Evolutionary conservation across 805 yeast species (phyloP).

Genomic region (Komagataella pastoris): DNA sequence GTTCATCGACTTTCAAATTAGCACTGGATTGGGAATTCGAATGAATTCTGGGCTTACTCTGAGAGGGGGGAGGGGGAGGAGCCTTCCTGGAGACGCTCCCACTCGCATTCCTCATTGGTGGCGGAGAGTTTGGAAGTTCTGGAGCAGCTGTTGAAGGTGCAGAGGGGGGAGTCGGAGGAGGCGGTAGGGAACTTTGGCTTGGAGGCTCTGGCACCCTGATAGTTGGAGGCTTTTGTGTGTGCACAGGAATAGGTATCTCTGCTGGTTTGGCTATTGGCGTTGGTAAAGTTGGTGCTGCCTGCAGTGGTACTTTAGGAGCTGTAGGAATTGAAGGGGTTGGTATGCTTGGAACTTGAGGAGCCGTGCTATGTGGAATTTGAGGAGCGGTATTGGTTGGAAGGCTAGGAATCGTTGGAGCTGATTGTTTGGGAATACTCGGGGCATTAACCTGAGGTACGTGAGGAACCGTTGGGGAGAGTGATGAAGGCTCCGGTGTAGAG

Average conservation of each 20-base stretch:
- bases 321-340: conserved; percentile 18
- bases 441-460: neutral
- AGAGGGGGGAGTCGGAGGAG: conserved; percentile 11
- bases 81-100: conserved; percentile 12
- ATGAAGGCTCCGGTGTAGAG: conserved; percentile 5
- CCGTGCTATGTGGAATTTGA: conserved; percentile 4
- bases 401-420: conserved; percentile 1
- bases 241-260: conserved; percentile 3
- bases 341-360: conserved; percentile 9
- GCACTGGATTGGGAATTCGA: conserved; percentile 7
- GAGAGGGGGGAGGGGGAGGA: conserved; percentile 15
- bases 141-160: conserved; percentile 14
- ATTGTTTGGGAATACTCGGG: neutral
- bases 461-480: neutral
- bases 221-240: neutral
- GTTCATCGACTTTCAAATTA: conserved; percentile 22
- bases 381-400: conserved; percentile 2
- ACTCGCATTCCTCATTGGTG: conserved; percentile 3
- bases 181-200: conserved; percentile 7
- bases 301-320: conserved; percentile 6
- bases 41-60: conserved; percentile 1
- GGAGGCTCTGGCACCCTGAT: conserved; percentile 7
- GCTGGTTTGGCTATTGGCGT: conserved; percentile 5
- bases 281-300: conserved; percentile 6
- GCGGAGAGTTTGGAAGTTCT: conserved; percentile 16